Percentiles rank a stretch among this genome's conserved stretches.
Evolutionary conservation across 345 rosid species (phyloP).

Genomic region (Corchorus capsularis): DNA sequence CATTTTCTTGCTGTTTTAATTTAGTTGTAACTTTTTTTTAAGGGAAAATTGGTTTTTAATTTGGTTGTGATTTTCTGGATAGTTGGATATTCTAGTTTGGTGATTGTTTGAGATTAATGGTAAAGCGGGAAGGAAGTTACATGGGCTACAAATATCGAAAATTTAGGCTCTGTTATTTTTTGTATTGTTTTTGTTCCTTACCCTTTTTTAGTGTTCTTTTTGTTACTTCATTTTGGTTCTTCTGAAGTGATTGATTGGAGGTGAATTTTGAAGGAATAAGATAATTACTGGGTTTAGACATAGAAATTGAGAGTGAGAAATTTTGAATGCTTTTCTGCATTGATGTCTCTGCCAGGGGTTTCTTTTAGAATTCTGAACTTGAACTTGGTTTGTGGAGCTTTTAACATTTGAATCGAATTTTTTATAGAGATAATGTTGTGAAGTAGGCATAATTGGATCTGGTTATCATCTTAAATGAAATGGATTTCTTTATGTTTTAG

Average conservation of each 20-base stretch:
- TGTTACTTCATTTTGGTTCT: not conserved
- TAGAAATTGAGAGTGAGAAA: not conserved
- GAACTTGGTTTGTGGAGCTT: not conserved
- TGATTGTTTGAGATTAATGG: not conserved
- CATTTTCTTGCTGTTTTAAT: not conserved
- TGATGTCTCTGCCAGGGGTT: not conserved
- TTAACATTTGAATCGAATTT: constrained; percentile 11
- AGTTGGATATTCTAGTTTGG: too few relatives aligned
- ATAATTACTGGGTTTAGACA: not conserved
- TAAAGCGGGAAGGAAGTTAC: not conserved
- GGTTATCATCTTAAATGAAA: not conserved
- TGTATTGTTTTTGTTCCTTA: not conserved
- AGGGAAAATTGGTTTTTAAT: not conserved
- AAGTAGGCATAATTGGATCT: not conserved
- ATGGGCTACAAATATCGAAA: not conserved
- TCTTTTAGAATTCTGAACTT: not conserved
- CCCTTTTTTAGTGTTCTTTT: not conserved
- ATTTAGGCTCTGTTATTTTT: not conserved
- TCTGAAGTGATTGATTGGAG: constrained; percentile 7
- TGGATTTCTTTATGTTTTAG: not conserved
- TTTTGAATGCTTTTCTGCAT: not conserved
- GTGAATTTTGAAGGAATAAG: not conserved
- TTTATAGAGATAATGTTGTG: not conserved
- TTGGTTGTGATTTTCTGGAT: constrained; percentile 12
- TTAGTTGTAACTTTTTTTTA: not conserved